Conservation (phyloP, 495 filamentous ascomycete genomes). For the Stereocaulon alpinum region DNA sequence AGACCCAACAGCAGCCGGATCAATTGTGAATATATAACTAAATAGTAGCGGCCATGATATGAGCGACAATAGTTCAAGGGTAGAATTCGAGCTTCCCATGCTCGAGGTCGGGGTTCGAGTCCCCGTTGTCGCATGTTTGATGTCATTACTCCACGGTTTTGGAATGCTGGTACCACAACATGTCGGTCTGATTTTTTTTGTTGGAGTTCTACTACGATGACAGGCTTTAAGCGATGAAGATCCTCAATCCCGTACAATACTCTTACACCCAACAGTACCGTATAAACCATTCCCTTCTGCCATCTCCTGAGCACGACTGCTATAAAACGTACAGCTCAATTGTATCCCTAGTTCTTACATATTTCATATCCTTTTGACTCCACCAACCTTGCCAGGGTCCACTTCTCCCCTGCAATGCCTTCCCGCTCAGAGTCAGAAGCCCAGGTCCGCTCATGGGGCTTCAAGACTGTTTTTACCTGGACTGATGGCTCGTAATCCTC, state of each 20-base stretch:
- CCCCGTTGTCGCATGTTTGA: slow-evolving; percentile 18
- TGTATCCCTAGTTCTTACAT: too few relatives aligned
- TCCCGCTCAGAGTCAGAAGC: slow-evolving; percentile 46
- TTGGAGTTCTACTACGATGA: too few relatives aligned
- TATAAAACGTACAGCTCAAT: too few relatives aligned
- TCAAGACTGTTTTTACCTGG: slow-evolving; percentile 70
- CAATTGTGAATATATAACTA: neutral
- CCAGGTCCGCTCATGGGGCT: slow-evolving; percentile 67
- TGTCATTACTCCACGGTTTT: neutral
- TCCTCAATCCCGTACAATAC: too few relatives aligned
- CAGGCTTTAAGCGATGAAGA: too few relatives aligned
- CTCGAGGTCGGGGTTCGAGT: slow-evolving; percentile 27
- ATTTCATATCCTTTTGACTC: neutral
- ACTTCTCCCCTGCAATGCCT: neutral
- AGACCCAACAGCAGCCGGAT: neutral
- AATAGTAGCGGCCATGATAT: too few relatives aligned
- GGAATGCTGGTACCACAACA: too few relatives aligned
- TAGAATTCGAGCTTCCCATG: slow-evolving; percentile 29
- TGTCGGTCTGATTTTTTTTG: too few relatives aligned
- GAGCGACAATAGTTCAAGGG: slow-evolving; percentile 26
- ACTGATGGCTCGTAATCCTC: slow-evolving; percentile 54
- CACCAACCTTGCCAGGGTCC: neutral
- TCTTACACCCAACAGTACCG: too few relatives aligned
- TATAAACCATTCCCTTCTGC: too few relatives aligned
- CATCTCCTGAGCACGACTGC: too few relatives aligned